Evolutionary conservation across 2,329 filamentous ascomycete genomes (phyloP).

Genomic region (Aureobasidium sp.): DNA sequence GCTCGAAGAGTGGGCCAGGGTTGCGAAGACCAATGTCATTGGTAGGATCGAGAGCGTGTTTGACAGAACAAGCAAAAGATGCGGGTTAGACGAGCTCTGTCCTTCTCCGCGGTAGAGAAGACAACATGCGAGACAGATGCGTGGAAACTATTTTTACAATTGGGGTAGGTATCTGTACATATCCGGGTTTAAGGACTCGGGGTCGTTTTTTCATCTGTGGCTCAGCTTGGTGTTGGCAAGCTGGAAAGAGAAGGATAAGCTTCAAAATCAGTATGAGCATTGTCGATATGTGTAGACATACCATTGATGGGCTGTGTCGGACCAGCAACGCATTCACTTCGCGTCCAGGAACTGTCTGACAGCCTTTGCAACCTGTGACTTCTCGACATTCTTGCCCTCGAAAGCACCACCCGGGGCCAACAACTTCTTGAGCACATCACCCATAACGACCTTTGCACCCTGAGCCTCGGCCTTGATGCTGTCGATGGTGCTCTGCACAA

Average conservation of each 20-base stretch:
- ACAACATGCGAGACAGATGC: not conserved
- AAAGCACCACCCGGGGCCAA: conserved; percentile 45
- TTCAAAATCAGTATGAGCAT: not conserved
- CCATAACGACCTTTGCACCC: conserved; percentile 46
- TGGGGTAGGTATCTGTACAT: not conserved
- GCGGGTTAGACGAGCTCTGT: not conserved
- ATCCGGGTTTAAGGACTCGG: not conserved
- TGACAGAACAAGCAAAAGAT: not conserved
- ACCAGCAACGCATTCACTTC: not conserved
- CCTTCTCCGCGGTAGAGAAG: not conserved
- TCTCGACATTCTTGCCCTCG: conserved; percentile 59
- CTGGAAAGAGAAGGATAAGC: not conserved
- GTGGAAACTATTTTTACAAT: conserved; percentile 3
- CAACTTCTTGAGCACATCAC: conserved; percentile 58
- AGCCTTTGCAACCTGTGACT: conserved; percentile 52
- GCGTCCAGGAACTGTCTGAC: conserved; percentile 42
- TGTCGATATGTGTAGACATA: not conserved
- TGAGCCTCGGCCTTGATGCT: conserved; percentile 40
- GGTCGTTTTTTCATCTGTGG: not conserved
- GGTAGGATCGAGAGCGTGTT: not conserved
- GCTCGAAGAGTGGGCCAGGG: not conserved
- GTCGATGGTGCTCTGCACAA: conserved; percentile 49
- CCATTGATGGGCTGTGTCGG: not conserved
- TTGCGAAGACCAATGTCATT: not conserved
- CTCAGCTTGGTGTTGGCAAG: not conserved